Conservation (phyloP, 2,329 filamentous ascomycete genomes). For the Cytospora schulzeri region DNA sequence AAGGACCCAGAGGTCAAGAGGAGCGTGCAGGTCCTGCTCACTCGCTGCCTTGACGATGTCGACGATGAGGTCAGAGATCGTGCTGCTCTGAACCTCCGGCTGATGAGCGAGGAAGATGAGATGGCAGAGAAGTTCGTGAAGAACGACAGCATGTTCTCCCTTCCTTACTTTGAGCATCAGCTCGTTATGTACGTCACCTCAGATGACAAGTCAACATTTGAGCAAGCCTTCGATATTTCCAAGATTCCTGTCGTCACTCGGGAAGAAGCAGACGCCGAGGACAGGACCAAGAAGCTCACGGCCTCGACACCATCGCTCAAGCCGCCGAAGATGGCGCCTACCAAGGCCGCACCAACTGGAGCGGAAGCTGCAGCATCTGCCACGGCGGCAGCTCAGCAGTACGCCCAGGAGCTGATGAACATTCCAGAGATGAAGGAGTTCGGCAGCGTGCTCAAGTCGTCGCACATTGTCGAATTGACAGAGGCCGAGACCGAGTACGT, state of each 20-base stretch:
- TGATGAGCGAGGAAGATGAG: slow-evolving; percentile 92
- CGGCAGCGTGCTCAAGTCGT: slow-evolving; percentile 90
- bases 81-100: slow-evolving; percentile 84
- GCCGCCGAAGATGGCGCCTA: slow-evolving; percentile 78
- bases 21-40: slow-evolving; percentile 89
- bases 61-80: slow-evolving; percentile 98
- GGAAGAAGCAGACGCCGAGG: slow-evolving; percentile 94
- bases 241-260: slow-evolving; percentile 91
- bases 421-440: slow-evolving; percentile 92
- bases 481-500: slow-evolving; percentile 98
- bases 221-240: slow-evolving; percentile 84
- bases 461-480: slow-evolving; percentile 81
- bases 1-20: slow-evolving; percentile 96
- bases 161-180: slow-evolving; percentile 94
- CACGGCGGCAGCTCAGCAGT: slow-evolving; percentile 81
- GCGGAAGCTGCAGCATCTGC: slow-evolving; percentile 77
- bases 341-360: slow-evolving; percentile 69
- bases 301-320: slow-evolving; percentile 92
- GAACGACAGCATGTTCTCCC: slow-evolving; percentile 94
- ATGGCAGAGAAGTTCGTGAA: slow-evolving; percentile 87
- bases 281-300: slow-evolving; percentile 95
- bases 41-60: slow-evolving; percentile 90
- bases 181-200: slow-evolving; percentile 97
- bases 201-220: slow-evolving; percentile 83
- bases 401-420: slow-evolving; percentile 81